A percentile compares a stretch with the other conserved stretches of the same genome.
Evolutionary conservation across 768 basidiomycete species (phyloP).

Genomic region (Termitomyces sp.): DNA sequence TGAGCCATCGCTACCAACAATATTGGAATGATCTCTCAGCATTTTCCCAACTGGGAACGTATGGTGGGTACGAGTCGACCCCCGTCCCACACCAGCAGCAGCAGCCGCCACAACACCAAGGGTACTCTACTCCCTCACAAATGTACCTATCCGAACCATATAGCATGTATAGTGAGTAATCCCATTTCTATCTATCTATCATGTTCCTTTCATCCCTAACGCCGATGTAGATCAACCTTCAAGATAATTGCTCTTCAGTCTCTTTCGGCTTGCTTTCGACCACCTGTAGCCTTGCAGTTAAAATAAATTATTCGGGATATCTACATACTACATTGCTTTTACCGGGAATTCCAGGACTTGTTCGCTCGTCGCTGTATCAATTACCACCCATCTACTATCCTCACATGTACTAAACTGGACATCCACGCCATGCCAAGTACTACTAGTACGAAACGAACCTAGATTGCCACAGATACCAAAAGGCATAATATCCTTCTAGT

Average conservation of each 20-base stretch:
- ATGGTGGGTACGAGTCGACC: constrained; percentile 23
- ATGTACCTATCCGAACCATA: constrained; percentile 25
- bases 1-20: constrained; percentile 39
- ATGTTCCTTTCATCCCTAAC: not conserved
- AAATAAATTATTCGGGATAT: constrained; percentile 6
- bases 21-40: constrained; percentile 56
- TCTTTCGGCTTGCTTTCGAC: constrained; percentile 6
- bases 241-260: constrained; percentile 6
- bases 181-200: not conserved
- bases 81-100: constrained; percentile 10
- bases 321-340: not conserved
- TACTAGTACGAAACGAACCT: not conserved
- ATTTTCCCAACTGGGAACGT: constrained; percentile 46
- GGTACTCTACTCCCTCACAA: constrained; percentile 12
- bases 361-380: constrained; percentile 6
- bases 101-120: constrained; percentile 9
- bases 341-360: not conserved
- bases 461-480: not conserved
- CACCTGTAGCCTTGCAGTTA: constrained; percentile 5
- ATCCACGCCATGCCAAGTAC: not conserved
- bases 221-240: constrained; percentile 4
- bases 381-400: not conserved
- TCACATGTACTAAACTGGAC: not conserved
- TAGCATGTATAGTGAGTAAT: constrained; percentile 21
- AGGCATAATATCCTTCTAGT: not conserved